Percentiles rank a stretch among this genome's conserved stretches.
phyloP scores from a whole-genome alignment of 2,329 filamentous ascomycete genomes.

The Hypoxylon sp. region DNA sequence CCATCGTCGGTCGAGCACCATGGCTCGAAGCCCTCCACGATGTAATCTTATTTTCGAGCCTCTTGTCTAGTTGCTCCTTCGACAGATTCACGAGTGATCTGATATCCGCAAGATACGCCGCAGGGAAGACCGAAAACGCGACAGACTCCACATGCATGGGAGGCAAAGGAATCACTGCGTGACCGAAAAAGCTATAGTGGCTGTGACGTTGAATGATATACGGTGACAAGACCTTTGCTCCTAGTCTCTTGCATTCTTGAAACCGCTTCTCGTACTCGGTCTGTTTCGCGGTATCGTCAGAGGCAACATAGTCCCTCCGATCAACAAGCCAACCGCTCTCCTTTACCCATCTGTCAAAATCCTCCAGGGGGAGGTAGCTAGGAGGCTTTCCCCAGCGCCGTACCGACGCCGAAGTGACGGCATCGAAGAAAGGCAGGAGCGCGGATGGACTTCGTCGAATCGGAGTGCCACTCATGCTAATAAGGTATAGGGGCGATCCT shows the following conservation, averaged over 20 bases:
- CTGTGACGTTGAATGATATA: constrained; percentile 6
- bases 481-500: background rate
- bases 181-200: constrained; percentile 1
- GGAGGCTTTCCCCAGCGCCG: background rate
- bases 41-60: no score
- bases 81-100: background rate
- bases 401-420: constrained; percentile 4
- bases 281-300: background rate
- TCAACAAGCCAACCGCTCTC: constrained; percentile 7
- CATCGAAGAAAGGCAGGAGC: background rate
- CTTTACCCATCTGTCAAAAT: constrained; percentile 8
- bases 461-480: constrained; percentile 3
- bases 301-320: background rate
- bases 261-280: background rate
- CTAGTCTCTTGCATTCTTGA: background rate
- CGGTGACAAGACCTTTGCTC: background rate
- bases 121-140: background rate
- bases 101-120: background rate
- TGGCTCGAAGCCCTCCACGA: background rate
- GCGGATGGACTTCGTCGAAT: constrained; percentile 4
- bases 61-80: background rate
- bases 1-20: constrained; percentile 1
- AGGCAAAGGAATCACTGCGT: background rate
- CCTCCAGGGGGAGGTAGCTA: constrained; percentile 1
- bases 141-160: background rate